Percentiles rank a stretch among this genome's conserved stretches.
phyloP scores from a whole-genome alignment of 2,329 filamentous ascomycete genomes.

The Bipolaris bicolor region DNA sequence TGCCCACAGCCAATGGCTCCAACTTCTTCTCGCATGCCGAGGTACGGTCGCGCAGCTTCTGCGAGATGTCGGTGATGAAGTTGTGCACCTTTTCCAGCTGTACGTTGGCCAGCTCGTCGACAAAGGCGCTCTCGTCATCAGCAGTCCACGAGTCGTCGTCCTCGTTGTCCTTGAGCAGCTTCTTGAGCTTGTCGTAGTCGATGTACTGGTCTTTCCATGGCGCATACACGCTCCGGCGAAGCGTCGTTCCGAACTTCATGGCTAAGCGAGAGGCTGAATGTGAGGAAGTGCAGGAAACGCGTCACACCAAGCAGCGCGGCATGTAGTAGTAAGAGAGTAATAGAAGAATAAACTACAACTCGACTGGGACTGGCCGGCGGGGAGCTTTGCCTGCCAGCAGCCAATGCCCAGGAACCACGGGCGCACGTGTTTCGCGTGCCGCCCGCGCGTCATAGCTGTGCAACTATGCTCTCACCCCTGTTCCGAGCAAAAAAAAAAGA shows the following conservation, averaged over 20 bases:
- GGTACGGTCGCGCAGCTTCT: constrained; percentile 80
- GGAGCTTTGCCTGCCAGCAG: constrained; percentile 8
- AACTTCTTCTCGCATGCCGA: constrained; percentile 71
- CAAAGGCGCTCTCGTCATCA: constrained; percentile 90
- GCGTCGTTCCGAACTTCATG: constrained; percentile 96
- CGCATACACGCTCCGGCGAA: constrained; percentile 77
- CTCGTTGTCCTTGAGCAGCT: constrained; percentile 74
- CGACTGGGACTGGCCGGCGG: constrained; percentile 12
- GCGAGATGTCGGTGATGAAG: constrained; percentile 84
- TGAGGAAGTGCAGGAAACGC: constrained; percentile 1
- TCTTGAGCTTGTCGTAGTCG: constrained; percentile 93
- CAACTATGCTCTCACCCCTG: constrained; percentile 4
- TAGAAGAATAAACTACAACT: not conserved
- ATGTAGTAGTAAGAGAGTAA: constrained; percentile 2
- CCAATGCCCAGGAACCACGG: constrained; percentile 17
- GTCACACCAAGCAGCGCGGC: constrained; percentile 18
- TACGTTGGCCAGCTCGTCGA: constrained; percentile 91
- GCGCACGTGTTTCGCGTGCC: constrained; percentile 17
- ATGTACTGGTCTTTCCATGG: constrained; percentile 96
- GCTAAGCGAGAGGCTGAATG: constrained; percentile 10
- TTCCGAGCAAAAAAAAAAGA: not conserved
- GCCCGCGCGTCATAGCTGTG: constrained; percentile 14
- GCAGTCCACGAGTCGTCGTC: constrained; percentile 80
- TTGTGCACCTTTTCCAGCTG: constrained; percentile 93
- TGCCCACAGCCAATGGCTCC: constrained; percentile 60